Base-by-base conservation (phyloP, 768 basidiomycete genomes). In the Neoboletus subvelutipes region DNA sequence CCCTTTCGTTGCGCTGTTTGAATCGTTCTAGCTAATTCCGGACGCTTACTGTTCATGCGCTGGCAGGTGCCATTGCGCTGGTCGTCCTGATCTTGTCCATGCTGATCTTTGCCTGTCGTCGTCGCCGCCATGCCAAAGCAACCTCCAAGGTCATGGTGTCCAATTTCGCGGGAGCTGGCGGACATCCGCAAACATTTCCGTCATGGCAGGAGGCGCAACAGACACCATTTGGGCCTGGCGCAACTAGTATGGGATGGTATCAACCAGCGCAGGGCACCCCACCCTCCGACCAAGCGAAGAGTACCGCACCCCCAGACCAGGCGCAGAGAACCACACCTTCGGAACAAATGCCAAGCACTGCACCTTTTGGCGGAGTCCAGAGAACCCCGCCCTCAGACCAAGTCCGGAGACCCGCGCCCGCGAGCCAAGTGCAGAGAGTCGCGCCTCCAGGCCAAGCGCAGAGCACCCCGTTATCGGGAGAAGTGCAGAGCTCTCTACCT, bases 11-110 rank as follows among this genome's bases (percentile, higher is more conserved):
- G 12, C 2, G 4, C 7, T 18, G 8, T 42, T 26, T 2, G 13
- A 29, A 22, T 1, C n/a, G n/a, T n/a, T n/a, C n/a, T n/a, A 4
- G 40, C 6, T 18, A 5, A 18, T 2, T 34, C 7, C 11, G 15
- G 20, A 7, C 40, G 12, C 33, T 64, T 17, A 56, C 26, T 13
- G 24, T 24, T 45, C 13, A 1, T 28, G 11, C 3, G 3, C 36
- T n/a, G 18, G 4, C 47, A 71, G 70, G 57, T 4, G 46, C 34
- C 33, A 0, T 59, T 3, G 29, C 18, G n/a, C 2, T 67, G 5
- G 5, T 69, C 8, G 1, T 64, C 29, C 0, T 71, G 11, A 0
- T 69, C 33, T 0, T 54, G 13, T 4, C 37, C 39, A 31, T 65
- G 53, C 3, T 57, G 41, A 8, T 52, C 12, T 4, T 49, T 20